Base-by-base conservation (phyloP, 164 flowering plant genomes). In the Chloranthus sessilifolius region DNA sequence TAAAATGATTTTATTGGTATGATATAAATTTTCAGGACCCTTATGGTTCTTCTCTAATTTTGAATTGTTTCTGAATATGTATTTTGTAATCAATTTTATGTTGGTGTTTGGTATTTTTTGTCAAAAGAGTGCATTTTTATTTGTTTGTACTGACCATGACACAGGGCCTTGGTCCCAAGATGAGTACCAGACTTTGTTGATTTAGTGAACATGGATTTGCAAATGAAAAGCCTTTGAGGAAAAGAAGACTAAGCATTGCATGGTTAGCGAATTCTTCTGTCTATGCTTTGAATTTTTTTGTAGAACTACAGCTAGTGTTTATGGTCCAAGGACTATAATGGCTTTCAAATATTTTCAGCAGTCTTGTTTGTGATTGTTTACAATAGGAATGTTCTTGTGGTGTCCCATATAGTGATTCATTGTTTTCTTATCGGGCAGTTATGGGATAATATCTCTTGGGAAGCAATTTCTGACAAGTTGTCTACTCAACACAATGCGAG, bases 381-480 rank as follows among this genome's bases (percentile, higher is more conserved):
- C n/a, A n/a, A n/a, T n/a, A n/a, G n/a, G n/a, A n/a, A n/a, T n/a
- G n/a, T n/a, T n/a, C n/a, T n/a, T n/a, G n/a, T n/a, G n/a, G n/a
- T n/a, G n/a, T 5, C 11, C 40, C 40, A 10, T 19, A 23, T 43
- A 7, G 7, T 3, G n/a, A n/a, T n/a, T n/a, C n/a, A n/a, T 25
- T 5, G 19, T 44, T 10, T 14, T 30, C 23, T 31, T 22, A 3
- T 29, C 55, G 19, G 16, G 40, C 51, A 66, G 71, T 29, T 86
- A 60, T 69, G 81, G 21, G 95, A 83, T 56, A 80, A 81, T 53
- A 80, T 83, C 22, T 10, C 56, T 27, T 86, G 91, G 91, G 68
- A 24, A 26, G 80, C 84, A 14, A 81, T 86, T 31, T 67, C 85
- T 57, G 65, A 72, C 5, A 62, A 41, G 39, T 25, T 83, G 56